phyloP scores from a whole-genome alignment of 2,329 filamentous ascomycete genomes.

The Ophiocordyceps unilateralis region DNA sequence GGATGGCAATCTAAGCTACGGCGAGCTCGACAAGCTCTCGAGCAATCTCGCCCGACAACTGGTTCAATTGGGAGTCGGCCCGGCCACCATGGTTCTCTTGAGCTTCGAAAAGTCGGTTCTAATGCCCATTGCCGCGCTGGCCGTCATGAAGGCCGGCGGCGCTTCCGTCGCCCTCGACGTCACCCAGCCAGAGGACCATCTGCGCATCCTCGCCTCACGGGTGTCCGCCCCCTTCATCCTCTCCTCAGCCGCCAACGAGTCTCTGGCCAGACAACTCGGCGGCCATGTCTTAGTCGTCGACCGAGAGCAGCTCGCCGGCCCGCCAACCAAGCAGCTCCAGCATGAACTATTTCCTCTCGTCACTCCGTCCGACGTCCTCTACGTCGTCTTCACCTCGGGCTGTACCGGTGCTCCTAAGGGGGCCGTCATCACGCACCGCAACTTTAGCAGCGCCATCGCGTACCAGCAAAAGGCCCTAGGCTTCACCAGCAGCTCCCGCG shows the following conservation, averaged over 20 bases:
- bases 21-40: slow-evolving; percentile 12
- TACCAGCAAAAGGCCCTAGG: slow-evolving; percentile 4
- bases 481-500: slow-evolving; percentile 2
- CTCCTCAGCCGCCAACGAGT: slow-evolving; percentile 3
- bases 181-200: slow-evolving; percentile 5
- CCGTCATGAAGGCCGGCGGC: slow-evolving; percentile 7
- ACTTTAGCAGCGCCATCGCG: slow-evolving; percentile 3
- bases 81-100: slow-evolving; percentile 7
- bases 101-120: slow-evolving; percentile 10
- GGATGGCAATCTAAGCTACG: slow-evolving; percentile 24
- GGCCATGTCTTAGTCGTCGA: slow-evolving; percentile 1
- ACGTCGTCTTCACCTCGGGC: slow-evolving; percentile 34
- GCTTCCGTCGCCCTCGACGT: slow-evolving; percentile 11
- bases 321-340: background rate
- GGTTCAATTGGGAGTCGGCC: slow-evolving; percentile 8
- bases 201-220: slow-evolving; percentile 5
- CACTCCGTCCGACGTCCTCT: slow-evolving; percentile 3
- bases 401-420: slow-evolving; percentile 30
- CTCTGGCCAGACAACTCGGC: slow-evolving; percentile 2
- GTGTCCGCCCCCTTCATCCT: slow-evolving; percentile 6
- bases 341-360: slow-evolving; percentile 2
- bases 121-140: slow-evolving; percentile 9
- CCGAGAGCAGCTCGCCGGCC: background rate
- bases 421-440: slow-evolving; percentile 17
- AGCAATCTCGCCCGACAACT: slow-evolving; percentile 4